Percentiles rank a stretch among this genome's conserved stretches.
phyloP scores from a whole-genome alignment of 176 grass and related monocot genomes.

The bread wheat (Triticum aestivum) region IWGSC_CS_RefSeq_v2.1 NC_057795.1:646430997-646431496 shows the following conservation, averaged over 20 bases:
- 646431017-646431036: too few species aligned
- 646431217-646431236: constrained; percentile 47
- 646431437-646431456: constrained; percentile 56
- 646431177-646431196: constrained; percentile 46
- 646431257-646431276: constrained; percentile 61
- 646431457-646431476: constrained; percentile 43
- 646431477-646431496: constrained; percentile 64
- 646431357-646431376: constrained; percentile 48
- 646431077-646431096: too few species aligned
- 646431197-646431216: constrained; percentile 58
- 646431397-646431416: constrained; percentile 50
- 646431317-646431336: constrained; percentile 57
- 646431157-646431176: constrained; percentile 63
- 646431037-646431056: too few species aligned
- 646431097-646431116: too few species aligned
- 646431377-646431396: constrained; percentile 57
- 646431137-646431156: constrained; percentile 36
- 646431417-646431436: constrained; percentile 48
- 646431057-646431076: too few species aligned
- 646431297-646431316: constrained; percentile 60
- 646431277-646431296: constrained; percentile 75
- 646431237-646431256: constrained; percentile 52
- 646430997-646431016: too few species aligned
- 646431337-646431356: constrained; percentile 66
- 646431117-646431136: constrained; percentile 21